Conservation (phyloP, 352 stramenopile species). For the Phytophthora palmivora region DNA sequence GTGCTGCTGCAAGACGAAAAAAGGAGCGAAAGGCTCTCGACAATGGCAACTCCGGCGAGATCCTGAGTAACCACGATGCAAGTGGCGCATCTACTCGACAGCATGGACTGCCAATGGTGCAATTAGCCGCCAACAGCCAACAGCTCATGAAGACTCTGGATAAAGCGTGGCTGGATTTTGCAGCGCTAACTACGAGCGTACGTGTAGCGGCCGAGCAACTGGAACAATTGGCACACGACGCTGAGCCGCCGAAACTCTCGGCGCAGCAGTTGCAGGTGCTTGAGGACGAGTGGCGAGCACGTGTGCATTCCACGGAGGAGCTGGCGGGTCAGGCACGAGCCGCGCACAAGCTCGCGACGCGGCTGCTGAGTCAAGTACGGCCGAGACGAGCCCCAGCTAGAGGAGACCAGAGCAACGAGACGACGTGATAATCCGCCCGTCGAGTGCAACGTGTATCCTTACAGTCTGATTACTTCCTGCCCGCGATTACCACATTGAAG, state of each 20-base stretch:
- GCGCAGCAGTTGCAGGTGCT: constrained; percentile 8
- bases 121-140: too few relatives aligned
- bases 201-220: constrained; percentile 19
- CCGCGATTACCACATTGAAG: too few relatives aligned
- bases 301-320: constrained; percentile 24
- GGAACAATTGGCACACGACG: constrained; percentile 2
- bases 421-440: constrained; percentile 2
- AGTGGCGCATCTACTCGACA: constrained; percentile 1
- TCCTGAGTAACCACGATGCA: not conserved
- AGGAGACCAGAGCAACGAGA: not conserved
- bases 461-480: too few relatives aligned
- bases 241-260: constrained; percentile 11
- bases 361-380: constrained; percentile 20
- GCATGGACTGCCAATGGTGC: not conserved
- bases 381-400: not conserved
- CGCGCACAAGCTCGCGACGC: constrained; percentile 19
- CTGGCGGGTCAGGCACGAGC: constrained; percentile 20
- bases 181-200: constrained; percentile 12
- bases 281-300: constrained; percentile 20
- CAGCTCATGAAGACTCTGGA: constrained; percentile 5
- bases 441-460: not conserved
- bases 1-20: constrained; percentile 20
- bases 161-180: constrained; percentile 22
- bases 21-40: constrained; percentile 4
- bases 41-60: constrained; percentile 13